phyloP scores from a whole-genome alignment of 345 rosid genomes.

The Anastatica hierochuntica region DNA sequence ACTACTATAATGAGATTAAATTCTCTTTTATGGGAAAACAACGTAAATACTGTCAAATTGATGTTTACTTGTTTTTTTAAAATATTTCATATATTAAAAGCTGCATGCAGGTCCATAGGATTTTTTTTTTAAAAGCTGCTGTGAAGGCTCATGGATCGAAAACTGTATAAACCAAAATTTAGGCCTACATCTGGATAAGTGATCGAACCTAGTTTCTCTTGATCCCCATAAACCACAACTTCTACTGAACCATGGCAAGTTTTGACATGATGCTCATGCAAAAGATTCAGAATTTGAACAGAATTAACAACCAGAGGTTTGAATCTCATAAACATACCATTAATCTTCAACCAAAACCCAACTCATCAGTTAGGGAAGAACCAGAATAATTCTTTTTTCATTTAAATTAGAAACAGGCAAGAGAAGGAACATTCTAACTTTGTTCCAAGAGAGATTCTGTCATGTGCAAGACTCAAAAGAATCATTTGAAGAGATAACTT shows the following conservation, averaged over 20 bases:
- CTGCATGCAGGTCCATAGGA: too few species aligned
- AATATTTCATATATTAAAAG: too few species aligned
- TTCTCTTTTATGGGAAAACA: too few species aligned
- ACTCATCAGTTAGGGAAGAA: background rate
- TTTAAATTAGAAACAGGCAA: conserved; percentile 14
- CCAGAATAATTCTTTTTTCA: background rate
- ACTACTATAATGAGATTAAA: too few species aligned
- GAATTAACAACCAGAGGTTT: too few species aligned
- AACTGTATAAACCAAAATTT: too few species aligned
- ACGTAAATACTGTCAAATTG: too few species aligned
- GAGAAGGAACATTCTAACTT: conserved; percentile 29
- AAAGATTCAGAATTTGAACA: too few species aligned
- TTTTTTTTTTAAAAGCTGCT: too few species aligned
- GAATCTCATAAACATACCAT: too few species aligned
- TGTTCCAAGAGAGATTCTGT: conserved; percentile 29
- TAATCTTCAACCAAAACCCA: background rate
- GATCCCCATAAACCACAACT: conserved; percentile 69
- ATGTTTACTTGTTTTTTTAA: too few species aligned
- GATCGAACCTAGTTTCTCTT: conserved; percentile 70
- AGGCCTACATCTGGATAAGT: conserved; percentile 88
- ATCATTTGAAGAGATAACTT: conserved; percentile 16
- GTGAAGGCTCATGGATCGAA: too few species aligned
- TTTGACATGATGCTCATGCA: conserved; percentile 67
- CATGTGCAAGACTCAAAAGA: conserved; percentile 25
- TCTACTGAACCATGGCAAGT: conserved; percentile 62